A percentile compares a stretch with the other conserved stretches of the same genome.
These are phyloP conservation scores for Colletotrichum shisoi DNA, from an alignment of 2,329 filamentous ascomycete genomes.

Conservation along the genomic window DNA sequence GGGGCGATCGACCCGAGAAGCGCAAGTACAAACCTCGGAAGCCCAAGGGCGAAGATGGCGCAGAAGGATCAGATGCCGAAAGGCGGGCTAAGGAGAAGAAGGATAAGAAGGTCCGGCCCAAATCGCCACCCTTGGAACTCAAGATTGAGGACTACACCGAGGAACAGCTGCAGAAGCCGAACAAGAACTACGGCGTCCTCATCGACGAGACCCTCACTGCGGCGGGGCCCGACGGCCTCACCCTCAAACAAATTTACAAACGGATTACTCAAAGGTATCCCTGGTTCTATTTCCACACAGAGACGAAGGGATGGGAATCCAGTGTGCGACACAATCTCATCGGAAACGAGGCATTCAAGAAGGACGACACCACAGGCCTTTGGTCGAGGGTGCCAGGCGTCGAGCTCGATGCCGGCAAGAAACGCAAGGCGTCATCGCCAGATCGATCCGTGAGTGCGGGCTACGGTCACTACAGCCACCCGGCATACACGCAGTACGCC, in stretches of 20 bases:
- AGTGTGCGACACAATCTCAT: constrained; percentile 71
- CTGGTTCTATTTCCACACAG: constrained; percentile 67
- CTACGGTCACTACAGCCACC: constrained; percentile 44
- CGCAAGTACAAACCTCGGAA: constrained; percentile 72
- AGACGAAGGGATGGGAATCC: constrained; percentile 72
- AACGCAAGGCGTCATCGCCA: constrained; percentile 63
- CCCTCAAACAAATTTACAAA: constrained; percentile 70
- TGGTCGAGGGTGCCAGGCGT: constrained; percentile 67
- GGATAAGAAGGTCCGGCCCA: constrained; percentile 65
- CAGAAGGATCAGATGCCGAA: constrained; percentile 65
- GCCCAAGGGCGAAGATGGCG: constrained; percentile 61
- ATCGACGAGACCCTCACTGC: constrained; percentile 67
- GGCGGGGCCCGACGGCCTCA: constrained; percentile 59
- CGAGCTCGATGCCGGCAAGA: constrained; percentile 68
- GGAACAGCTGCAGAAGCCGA: constrained; percentile 67
- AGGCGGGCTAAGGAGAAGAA: constrained; percentile 65
- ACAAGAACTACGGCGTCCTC: constrained; percentile 68
- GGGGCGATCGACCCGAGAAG: constrained; percentile 65
- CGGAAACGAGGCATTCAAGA: constrained; percentile 67
- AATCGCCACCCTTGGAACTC: constrained; percentile 67
- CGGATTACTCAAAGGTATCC: constrained; percentile 66
- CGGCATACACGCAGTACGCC: constrained; percentile 44
- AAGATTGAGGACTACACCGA: constrained; percentile 63
- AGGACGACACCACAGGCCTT: constrained; percentile 63
- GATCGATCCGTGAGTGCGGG: constrained; percentile 56